Evolutionary conservation across 108 stramenopile genomes (phyloP), one percentile per base, ranked within the genome.

Genomic region (Skeletonema menzelii): DNA sequence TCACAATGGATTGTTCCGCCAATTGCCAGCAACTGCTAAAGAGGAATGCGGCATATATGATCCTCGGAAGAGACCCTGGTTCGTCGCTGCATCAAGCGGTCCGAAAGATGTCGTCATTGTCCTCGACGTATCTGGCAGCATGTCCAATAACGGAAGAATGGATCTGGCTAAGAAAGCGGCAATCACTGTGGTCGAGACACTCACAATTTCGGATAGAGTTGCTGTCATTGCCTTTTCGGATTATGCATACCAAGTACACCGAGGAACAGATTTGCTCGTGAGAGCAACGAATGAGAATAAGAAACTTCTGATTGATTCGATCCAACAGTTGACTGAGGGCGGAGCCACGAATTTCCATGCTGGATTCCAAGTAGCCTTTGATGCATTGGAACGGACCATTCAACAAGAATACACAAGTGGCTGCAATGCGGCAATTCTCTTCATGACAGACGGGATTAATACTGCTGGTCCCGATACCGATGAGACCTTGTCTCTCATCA

Each of bases 91-190:
- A 10, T 63, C 72, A n/a, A 59, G 68, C 24, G 86, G 86, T 1
- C 89, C 86, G 28, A 87, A 87, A 61, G 86, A 89, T 71, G 80
- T 90, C 3, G 74, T 90, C 20, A 65, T 92, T 24, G 71, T 90
- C 1, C 11, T 92, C 11, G 91, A 92, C 74, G 71, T 60, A 1
- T 74, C 70, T 35, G 73, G 82, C 20, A 75, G 71, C 24, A 92
- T 92, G 88, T 46, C 49, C 11, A 22, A 80, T 14, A 3, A 65
- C n/a, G 35, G 30, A 2, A 63, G 80, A 1, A 24, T 89, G 31
- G 56, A 56, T 6, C 38, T 68, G 1, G 72, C 80, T 6, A 76
- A 84, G 53, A 63, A 75, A 13, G 88, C 86, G 3, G 85, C 84
- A 22, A 62, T n/a, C 27, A 63, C 67, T 1, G 65, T 86, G 13